phyloP scores from a whole-genome alignment of 2,329 filamentous ascomycete species.

The Pezicula radicicola region DNA sequence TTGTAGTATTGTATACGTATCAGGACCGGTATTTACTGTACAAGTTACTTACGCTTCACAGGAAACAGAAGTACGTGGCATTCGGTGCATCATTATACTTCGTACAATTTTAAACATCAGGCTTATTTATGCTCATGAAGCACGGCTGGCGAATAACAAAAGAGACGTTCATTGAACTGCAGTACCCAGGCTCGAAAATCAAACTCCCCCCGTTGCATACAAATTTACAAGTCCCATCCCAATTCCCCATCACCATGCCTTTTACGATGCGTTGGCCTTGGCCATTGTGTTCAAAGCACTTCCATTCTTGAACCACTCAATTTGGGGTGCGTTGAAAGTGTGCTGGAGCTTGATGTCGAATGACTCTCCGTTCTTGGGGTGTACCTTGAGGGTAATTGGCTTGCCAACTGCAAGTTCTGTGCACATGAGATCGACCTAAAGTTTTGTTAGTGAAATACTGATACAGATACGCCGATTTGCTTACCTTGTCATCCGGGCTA shows the following conservation, averaged over 20 bases:
- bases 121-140: background rate
- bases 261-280: conserved; percentile 46
- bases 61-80: too few species aligned
- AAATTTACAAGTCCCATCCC: conserved; percentile 1
- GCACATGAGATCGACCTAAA: conserved; percentile 73
- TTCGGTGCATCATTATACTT: too few species aligned
- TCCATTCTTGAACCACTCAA: conserved; percentile 99
- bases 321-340: conserved; percentile 97
- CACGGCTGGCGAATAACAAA: background rate
- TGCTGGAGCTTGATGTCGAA: conserved; percentile 86
- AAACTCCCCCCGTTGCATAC: conserved; percentile 2
- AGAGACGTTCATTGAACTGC: background rate
- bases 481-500: conserved; percentile 79
- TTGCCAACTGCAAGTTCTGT: conserved; percentile 90
- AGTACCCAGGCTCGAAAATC: background rate
- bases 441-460: conserved; percentile 8
- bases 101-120: background rate
- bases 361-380: conserved; percentile 79
- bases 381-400: conserved; percentile 87
- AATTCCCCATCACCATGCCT: conserved; percentile 4
- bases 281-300: conserved; percentile 98
- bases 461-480: background rate
- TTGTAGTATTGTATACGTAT: too few species aligned
- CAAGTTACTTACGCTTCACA: too few species aligned
- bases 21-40: too few species aligned